Percentiles rank a stretch among this genome's conserved stretches.
phyloP scores from a whole-genome alignment of 225 moss, liverwort and hornwort genomes.

The Anthoceros angustus region DNA sequence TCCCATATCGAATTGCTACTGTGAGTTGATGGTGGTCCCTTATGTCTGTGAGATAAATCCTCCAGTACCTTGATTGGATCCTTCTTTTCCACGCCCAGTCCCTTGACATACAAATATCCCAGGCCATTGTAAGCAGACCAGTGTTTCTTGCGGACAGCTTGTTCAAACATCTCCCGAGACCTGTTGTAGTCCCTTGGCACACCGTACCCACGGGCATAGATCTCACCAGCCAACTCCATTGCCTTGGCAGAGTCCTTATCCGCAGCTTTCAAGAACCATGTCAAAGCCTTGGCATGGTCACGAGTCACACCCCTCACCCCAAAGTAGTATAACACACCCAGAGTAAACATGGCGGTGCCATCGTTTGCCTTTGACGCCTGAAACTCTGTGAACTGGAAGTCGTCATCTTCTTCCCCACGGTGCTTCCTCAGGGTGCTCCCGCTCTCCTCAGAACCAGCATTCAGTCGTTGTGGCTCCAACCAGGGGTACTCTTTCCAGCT shows the following conservation, averaged over 20 bases:
- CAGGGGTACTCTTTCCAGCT: conserved; percentile 70
- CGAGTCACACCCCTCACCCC: conserved; percentile 76
- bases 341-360: conserved; percentile 63
- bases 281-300: conserved; percentile 71
- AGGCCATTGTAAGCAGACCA: conserved; percentile 73
- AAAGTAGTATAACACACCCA: conserved; percentile 75
- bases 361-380: conserved; percentile 74
- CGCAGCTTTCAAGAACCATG: conserved; percentile 85
- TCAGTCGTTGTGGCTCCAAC: conserved; percentile 63
- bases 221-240: conserved; percentile 77
- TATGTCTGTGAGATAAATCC: conserved; percentile 4
- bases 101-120: conserved; percentile 79
- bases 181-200: conserved; percentile 72
- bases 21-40: background rate
- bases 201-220: conserved; percentile 87
- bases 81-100: conserved; percentile 76
- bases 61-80: conserved; percentile 60
- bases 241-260: conserved; percentile 65
- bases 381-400: conserved; percentile 89
- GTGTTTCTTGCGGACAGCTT: conserved; percentile 46
- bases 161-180: conserved; percentile 67
- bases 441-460: conserved; percentile 81
- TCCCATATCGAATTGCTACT: no score
- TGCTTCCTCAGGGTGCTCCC: conserved; percentile 57
- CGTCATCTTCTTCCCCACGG: conserved; percentile 90